phyloP scores from a whole-genome alignment of 164 flowering plant genomes.

The Echeveria elegans region DNA sequence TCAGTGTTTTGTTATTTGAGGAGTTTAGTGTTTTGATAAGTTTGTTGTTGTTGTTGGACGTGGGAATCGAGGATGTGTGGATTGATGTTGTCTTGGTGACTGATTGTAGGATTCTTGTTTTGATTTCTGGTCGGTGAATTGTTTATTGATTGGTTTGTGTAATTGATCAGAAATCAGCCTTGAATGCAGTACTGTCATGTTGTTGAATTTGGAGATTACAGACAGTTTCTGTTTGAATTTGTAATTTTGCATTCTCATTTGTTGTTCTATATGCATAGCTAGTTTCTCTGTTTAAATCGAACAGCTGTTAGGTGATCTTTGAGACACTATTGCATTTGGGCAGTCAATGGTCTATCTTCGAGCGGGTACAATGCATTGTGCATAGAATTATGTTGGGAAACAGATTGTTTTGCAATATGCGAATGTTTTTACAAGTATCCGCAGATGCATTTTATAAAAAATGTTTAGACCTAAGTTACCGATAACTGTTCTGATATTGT shows the following conservation, averaged over 20 bases:
- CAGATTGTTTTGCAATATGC: background rate
- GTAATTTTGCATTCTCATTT: background rate
- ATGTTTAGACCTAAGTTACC: background rate
- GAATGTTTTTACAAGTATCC: background rate
- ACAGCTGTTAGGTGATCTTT: background rate
- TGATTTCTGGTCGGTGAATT: background rate
- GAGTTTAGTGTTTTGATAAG: background rate
- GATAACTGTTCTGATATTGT: background rate
- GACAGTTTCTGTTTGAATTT: background rate
- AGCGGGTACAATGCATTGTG: too few relatives aligned
- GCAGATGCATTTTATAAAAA: background rate
- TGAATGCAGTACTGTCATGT: background rate
- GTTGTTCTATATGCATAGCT: background rate
- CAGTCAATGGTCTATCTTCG: background rate
- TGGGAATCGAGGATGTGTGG: background rate
- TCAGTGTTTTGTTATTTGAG: background rate
- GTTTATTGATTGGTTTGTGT: background rate
- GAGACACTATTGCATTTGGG: background rate
- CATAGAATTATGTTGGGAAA: too few relatives aligned
- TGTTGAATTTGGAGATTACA: background rate
- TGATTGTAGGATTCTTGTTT: background rate
- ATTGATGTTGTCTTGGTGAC: background rate
- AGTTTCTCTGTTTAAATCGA: background rate
- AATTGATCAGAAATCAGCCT: background rate
- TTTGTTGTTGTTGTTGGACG: conserved; percentile 1